These are phyloP conservation scores for Friedmanniomyces endolithicus DNA, from an alignment of 495 filamentous ascomycete species.

Conservation along the genomic window DNA sequence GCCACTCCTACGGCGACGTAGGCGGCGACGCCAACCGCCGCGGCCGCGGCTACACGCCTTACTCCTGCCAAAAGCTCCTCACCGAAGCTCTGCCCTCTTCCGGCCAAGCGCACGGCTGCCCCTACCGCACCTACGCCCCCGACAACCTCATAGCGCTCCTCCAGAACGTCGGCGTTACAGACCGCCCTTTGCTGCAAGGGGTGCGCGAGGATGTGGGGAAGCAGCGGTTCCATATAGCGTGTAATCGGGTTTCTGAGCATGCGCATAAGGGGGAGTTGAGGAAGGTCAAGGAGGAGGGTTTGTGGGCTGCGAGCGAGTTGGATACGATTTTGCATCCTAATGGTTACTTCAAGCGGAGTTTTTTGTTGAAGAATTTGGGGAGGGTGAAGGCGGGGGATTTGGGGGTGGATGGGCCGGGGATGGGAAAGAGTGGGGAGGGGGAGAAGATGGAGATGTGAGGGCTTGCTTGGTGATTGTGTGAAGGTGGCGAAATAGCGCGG, in stretches of 20 bases:
- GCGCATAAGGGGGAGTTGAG: conserved; percentile 77
- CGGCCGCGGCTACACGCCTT: conserved; percentile 74
- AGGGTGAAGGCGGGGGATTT: conserved; percentile 26
- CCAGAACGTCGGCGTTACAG: conserved; percentile 60
- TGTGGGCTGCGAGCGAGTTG: conserved; percentile 65
- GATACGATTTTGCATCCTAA: conserved; percentile 98
- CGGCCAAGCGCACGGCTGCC: conserved; percentile 86
- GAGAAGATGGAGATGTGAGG: neutral
- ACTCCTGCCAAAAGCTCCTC: conserved; percentile 88
- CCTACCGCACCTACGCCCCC: conserved; percentile 78
- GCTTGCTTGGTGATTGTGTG: neutral
- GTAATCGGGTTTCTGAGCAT: conserved; percentile 90
- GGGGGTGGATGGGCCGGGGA: conserved; percentile 16
- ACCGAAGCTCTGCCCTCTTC: conserved; percentile 70
- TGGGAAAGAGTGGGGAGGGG: neutral
- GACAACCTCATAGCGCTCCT: conserved; percentile 74
- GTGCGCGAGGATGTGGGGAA: conserved; percentile 82
- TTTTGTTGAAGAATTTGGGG: conserved; percentile 63
- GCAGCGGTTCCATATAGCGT: conserved; percentile 87
- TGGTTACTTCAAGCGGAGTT: conserved; percentile 92
- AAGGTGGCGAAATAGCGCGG: neutral
- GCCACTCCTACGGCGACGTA: conserved; percentile 86
- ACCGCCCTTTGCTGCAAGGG: conserved; percentile 61
- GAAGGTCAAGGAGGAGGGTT: conserved; percentile 68
- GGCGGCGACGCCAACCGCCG: conserved; percentile 83